Base-by-base conservation (phyloP, 768 basidiomycete species). In the Suillus occidentalis region DNA sequence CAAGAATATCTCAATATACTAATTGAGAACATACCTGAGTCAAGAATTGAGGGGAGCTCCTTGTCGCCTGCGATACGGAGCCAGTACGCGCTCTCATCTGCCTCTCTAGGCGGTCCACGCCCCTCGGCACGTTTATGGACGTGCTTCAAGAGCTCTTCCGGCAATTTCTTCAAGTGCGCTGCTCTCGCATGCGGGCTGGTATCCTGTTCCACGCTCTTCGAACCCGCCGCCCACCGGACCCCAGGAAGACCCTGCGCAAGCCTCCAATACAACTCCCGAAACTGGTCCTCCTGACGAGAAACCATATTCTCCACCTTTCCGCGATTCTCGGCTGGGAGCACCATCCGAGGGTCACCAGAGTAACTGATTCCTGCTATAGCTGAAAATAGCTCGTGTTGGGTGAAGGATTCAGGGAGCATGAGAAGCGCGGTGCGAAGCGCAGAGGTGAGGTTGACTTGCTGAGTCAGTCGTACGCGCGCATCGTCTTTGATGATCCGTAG, bases 271-370 rank as follows among this genome's bases (percentile, higher is more conserved):
- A 99, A 79, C 73, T 92, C 91, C 64, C 86, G 85, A 78, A 99
- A 99, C 75, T 95, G 93, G 20, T 84, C 83, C 20, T 83, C 81
- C 79, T 97, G 94, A 60, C 87, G 87, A 63, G 82, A 80, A 49
- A 99, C 96, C 70, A 99, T 98, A 77, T 98, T 99, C 56, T 80
- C 80, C n/a, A 99, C 90, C 79, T 99, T 99, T 66, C 86, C 83
- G 36, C 95, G 89, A 78, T 99, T 97, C 83, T 99, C 97, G 0
- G 89, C 95, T 1, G 95, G 95, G 6, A 96, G 85, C 56, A 91
- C 69, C 97, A 99, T 99, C 53, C 97, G 87, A 39, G 94, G 93
- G 73, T 99, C 95, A 22, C 95, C 95, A 49, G 78, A 78, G 72
- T 99, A 99, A 67, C 88, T 90, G 25, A 99, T 88, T 0, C 89